A percentile compares a stretch with the other conserved stretches of the same genome.
Evolutionary conservation across 805 yeast genomes (phyloP).

Genomic region (Wickerhamiella slavikovae): DNA sequence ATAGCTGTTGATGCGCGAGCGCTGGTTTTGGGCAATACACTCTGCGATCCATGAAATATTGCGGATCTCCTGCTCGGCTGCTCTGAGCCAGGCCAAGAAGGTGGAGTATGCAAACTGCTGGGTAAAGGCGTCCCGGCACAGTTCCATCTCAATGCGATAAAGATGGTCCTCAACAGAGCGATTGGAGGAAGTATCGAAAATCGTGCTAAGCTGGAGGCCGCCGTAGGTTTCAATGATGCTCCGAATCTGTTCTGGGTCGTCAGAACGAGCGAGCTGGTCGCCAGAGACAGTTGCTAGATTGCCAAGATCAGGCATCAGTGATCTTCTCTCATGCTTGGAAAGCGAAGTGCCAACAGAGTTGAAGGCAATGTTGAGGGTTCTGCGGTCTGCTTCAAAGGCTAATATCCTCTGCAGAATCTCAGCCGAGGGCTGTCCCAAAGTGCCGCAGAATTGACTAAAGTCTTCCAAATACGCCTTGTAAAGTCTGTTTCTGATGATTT

Average conservation of each 20-base stretch:
- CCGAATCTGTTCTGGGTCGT: conserved; percentile 72
- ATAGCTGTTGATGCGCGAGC: conserved; percentile 78
- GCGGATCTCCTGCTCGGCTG: conserved; percentile 91
- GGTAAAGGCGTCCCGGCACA: conserved; percentile 82
- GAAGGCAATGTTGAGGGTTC: conserved; percentile 77
- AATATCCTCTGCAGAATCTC: conserved; percentile 64
- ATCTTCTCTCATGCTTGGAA: conserved; percentile 45
- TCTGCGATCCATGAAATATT: conserved; percentile 99
- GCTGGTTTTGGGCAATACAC: conserved; percentile 96
- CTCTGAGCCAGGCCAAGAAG: conserved; percentile 90
- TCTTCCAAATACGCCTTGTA: conserved; percentile 88
- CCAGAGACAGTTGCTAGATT: conserved; percentile 53
- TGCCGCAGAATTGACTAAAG: conserved; percentile 45
- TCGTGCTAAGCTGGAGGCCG: conserved; percentile 16
- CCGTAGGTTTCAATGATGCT: conserved; percentile 13
- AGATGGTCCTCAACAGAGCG: conserved; percentile 84
- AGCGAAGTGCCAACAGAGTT: conserved; percentile 77
- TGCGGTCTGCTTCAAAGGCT: conserved; percentile 84
- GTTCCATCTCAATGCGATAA: conserved; percentile 77
- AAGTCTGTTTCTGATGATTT: conserved; percentile 74
- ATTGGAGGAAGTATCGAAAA: conserved; percentile 26
- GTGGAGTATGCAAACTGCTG: conserved; percentile 86
- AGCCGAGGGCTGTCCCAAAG: conserved; percentile 53
- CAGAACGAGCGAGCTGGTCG: conserved; percentile 47
- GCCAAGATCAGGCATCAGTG: conserved; percentile 68